Conservation (phyloP, 2,329 filamentous ascomycete genomes). For the Talaromyces marneffei region DNA sequence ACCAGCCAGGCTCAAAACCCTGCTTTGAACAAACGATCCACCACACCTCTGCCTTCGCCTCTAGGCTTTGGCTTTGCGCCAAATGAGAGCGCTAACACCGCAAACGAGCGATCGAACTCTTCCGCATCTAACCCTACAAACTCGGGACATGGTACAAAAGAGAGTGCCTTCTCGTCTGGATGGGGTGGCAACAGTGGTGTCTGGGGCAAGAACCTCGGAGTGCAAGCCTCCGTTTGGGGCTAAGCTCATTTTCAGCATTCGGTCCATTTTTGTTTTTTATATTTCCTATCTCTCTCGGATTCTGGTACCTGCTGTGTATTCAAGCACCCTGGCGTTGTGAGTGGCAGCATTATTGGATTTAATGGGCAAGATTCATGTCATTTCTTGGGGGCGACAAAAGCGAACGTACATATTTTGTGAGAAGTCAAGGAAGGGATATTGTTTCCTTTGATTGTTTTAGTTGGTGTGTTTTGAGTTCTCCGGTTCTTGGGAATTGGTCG, state of each 20-base stretch:
- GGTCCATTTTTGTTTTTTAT: slow-evolving; percentile 15
- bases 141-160: slow-evolving; percentile 41
- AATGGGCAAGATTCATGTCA: slow-evolving; percentile 13
- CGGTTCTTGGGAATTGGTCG: slow-evolving; percentile 15
- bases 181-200: slow-evolving; percentile 79
- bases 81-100: slow-evolving; percentile 38
- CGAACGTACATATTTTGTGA: slow-evolving; percentile 29
- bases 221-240: slow-evolving; percentile 92
- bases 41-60: slow-evolving; percentile 86
- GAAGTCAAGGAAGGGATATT: slow-evolving; percentile 22
- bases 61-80: slow-evolving; percentile 66
- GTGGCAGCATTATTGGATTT: slow-evolving; percentile 12
- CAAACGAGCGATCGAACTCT: slow-evolving; percentile 52
- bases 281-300: slow-evolving; percentile 11
- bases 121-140: slow-evolving; percentile 54
- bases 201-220: slow-evolving; percentile 81
- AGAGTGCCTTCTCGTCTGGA: slow-evolving; percentile 47
- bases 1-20: slow-evolving; percentile 47
- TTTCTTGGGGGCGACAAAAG: slow-evolving; percentile 21
- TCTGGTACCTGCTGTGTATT: slow-evolving; percentile 8
- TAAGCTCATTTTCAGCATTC: slow-evolving; percentile 39
- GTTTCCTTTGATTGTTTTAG: slow-evolving; percentile 11
- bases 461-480: slow-evolving; percentile 9
- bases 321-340: slow-evolving; percentile 17
- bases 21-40: slow-evolving; percentile 71